Base-by-base conservation (phyloP, 2,329 filamentous ascomycete species). In the Talaromyces pinophilus region DNA sequence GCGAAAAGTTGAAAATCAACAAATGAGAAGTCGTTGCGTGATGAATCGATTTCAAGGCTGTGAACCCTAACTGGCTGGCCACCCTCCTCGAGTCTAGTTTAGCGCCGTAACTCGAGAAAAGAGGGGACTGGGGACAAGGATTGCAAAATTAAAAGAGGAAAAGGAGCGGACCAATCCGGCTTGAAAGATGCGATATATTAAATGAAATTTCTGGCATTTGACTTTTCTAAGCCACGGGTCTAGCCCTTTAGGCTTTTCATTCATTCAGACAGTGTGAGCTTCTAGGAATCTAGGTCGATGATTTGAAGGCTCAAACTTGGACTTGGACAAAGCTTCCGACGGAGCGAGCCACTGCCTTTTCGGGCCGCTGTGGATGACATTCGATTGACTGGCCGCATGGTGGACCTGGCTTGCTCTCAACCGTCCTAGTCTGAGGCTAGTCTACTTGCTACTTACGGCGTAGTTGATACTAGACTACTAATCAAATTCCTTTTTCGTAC, bases 271-370 rank as follows among this genome's bases (percentile, higher is more conserved):
- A 5, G n/a, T 25, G 19, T 22, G n/a, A 19, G 30, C 19, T 11
- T 55, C 52, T 8, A 40, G 28, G 6, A 22, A 3, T 55, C 52
- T 30, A 40, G 40, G 13, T 44, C 22, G 19, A 48, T 61, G 60
- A 62, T 38, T 63, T 28, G 52, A 48, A 52, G 35, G 19, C 50
- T 44, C 33, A 59, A 44, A 44, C n/a, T 42, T 59, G 57, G 28
- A 64, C 40, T 46, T 64, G 62, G 52, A 64, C 62, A 64, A 59
- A 64, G 62, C 62, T 64, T 57, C 62, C n/a, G 40, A 42, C 60
- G 60, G 60, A 62, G 46, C 60, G 62, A 63, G 62, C 62, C 62
- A 59, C 62, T 63, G 62, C 50, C 62, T 59, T 40, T 50, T 64
- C 62, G 62, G 62, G 52, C 62, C 62, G 62, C 52, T 48, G 62